A percentile compares a stretch with the other conserved stretches of the same genome.
Evolutionary conservation across 371 early-diverging fungal species (phyloP).

Genomic region (Mortierella sp.): DNA sequence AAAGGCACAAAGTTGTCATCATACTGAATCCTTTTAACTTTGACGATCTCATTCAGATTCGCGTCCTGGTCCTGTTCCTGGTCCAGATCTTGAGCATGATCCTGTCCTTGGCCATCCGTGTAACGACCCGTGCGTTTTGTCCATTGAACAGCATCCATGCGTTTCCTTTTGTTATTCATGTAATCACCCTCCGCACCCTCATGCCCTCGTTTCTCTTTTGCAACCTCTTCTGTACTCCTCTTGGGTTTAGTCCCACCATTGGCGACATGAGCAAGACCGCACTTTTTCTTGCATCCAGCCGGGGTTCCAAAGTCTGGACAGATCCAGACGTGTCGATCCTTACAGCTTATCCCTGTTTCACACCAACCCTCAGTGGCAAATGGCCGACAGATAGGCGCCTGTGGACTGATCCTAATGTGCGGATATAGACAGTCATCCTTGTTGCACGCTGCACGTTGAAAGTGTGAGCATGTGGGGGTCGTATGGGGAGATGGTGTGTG

Average conservation of each 20-base stretch:
- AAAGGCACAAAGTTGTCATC: constrained; percentile 52
- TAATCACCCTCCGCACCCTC: neutral
- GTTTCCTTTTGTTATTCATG: constrained; percentile 10
- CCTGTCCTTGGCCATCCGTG: constrained; percentile 16
- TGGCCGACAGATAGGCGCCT: constrained; percentile 65
- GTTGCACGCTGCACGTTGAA: constrained; percentile 61
- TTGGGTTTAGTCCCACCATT: constrained; percentile 44
- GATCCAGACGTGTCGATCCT: constrained; percentile 66
- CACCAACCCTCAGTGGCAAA: constrained; percentile 71
- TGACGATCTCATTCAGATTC: constrained; percentile 1
- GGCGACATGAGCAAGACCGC: constrained; percentile 66
- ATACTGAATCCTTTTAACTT: neutral
- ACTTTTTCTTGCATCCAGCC: constrained; percentile 66
- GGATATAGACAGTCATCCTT: constrained; percentile 61
- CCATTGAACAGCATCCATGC: neutral
- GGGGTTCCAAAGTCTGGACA: constrained; percentile 68
- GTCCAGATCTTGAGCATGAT: constrained; percentile 11
- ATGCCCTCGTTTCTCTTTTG: constrained; percentile 17
- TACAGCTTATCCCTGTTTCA: constrained; percentile 58
- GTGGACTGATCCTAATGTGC: constrained; percentile 62
- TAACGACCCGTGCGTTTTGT: constrained; percentile 30
- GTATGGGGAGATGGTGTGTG: constrained; percentile 61
- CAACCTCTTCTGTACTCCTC: constrained; percentile 23
- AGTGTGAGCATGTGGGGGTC: constrained; percentile 65
- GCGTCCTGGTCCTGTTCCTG: neutral